Percentiles rank a stretch among this genome's conserved stretches.
Evolutionary conservation across 2,329 filamentous ascomycete genomes (phyloP).

Genomic region (Aspergillus awamori): DNA sequence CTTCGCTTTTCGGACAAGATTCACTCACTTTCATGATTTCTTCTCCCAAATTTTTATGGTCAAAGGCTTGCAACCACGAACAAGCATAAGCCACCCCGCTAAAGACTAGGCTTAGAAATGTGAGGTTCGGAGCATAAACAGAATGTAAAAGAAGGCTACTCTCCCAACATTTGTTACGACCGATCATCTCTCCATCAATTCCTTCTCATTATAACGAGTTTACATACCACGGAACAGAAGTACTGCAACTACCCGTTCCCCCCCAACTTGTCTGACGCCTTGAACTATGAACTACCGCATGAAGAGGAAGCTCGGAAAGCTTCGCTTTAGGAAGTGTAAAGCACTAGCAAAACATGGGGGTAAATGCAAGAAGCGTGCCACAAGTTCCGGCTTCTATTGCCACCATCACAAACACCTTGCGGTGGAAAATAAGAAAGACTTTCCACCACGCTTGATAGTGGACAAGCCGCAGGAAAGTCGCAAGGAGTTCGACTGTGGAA

Average conservation of each 20-base stretch:
- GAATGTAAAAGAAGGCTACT: too few relatives aligned
- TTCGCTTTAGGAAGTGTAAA: neutral
- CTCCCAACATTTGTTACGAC: neutral
- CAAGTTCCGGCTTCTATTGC: neutral
- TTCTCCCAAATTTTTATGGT: too few relatives aligned
- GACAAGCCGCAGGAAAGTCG: neutral
- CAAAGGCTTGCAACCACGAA: too few relatives aligned
- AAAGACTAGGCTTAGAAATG: too few relatives aligned
- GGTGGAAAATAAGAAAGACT: neutral
- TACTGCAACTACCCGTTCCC: too few relatives aligned
- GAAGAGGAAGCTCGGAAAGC: neutral
- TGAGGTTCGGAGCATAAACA: too few relatives aligned
- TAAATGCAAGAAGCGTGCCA: neutral
- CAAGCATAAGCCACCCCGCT: too few relatives aligned
- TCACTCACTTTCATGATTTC: too few relatives aligned
- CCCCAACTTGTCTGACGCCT: neutral
- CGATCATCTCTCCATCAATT: neutral
- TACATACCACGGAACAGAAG: too few relatives aligned
- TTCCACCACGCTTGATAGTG: neutral
- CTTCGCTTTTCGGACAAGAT: too few relatives aligned
- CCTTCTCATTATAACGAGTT: too few relatives aligned
- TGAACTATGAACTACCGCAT: neutral
- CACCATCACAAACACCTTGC: neutral
- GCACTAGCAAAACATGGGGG: neutral
- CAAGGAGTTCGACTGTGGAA: neutral